Conservation (phyloP, 257 asterid species). For the Plantago ovata region DNA sequence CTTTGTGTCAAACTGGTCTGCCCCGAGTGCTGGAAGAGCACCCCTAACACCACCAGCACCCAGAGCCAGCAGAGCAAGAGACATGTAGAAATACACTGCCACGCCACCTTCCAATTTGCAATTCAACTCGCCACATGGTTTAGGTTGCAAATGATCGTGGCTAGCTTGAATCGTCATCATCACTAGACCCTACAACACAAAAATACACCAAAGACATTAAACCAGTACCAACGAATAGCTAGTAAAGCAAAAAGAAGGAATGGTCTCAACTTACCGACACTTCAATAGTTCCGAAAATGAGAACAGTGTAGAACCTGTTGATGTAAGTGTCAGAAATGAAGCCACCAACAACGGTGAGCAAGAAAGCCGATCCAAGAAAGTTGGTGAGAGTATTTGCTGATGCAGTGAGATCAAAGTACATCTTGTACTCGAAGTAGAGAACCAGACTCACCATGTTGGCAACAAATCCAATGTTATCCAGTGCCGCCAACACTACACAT, state of each 20-base stretch:
- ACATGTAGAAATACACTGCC: conserved; percentile 54
- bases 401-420: conserved; percentile 53
- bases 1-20: conserved; percentile 71
- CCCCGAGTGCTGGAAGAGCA: conserved; percentile 81
- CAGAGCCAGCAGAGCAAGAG: conserved; percentile 56
- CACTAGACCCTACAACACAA: conserved; percentile 43
- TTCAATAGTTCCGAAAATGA: conserved; percentile 45
- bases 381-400: conserved; percentile 66
- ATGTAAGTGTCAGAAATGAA: conserved; percentile 61
- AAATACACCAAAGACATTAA: too few species aligned
- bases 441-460: conserved; percentile 63
- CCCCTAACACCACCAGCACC: conserved; percentile 78
- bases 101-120: conserved; percentile 43
- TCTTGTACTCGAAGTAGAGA: conserved; percentile 54
- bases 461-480: conserved; percentile 60
- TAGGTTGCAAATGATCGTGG: conserved; percentile 48
- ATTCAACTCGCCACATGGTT: conserved; percentile 27
- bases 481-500: conserved; percentile 39
- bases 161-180: conserved; percentile 83
- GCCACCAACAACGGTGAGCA: conserved; percentile 59
- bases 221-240: too few species aligned
- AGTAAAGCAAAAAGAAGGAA: too few species aligned
- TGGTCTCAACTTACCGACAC: conserved; percentile 34
- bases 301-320: conserved; percentile 47
- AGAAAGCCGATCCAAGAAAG: conserved; percentile 55